phyloP scores from a whole-genome alignment of 371 early-diverging fungal genomes.

The Coemansia sp. region DNA sequence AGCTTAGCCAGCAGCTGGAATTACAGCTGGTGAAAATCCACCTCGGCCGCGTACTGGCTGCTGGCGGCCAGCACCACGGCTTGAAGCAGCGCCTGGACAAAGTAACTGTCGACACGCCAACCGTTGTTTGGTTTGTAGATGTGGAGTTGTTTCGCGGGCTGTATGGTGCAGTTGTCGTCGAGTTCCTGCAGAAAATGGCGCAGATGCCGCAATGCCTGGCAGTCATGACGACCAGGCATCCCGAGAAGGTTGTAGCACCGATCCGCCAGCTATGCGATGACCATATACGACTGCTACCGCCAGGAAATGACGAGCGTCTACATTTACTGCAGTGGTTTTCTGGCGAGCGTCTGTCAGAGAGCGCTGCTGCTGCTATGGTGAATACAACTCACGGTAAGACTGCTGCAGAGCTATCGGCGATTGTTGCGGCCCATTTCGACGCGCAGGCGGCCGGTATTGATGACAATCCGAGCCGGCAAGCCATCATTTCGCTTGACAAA shows the following conservation, averaged over 20 bases:
- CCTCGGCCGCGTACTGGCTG: slow-evolving; percentile 23
- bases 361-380: not conserved
- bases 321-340: slow-evolving; percentile 22
- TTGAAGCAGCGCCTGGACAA: slow-evolving; percentile 11
- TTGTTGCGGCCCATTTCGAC: not conserved
- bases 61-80: slow-evolving; percentile 30
- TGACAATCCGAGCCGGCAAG: not conserved
- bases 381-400: slow-evolving; percentile 16
- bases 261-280: slow-evolving; percentile 23
- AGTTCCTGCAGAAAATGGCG: slow-evolving; percentile 9
- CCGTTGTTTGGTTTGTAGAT: slow-evolving; percentile 35
- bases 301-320: slow-evolving; percentile 15
- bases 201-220: slow-evolving; percentile 7
- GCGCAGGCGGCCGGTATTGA: too few relatives aligned
- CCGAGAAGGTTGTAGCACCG: slow-evolving; percentile 5
- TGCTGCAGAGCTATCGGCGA: slow-evolving; percentile 22
- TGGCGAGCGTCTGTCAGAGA: not conserved
- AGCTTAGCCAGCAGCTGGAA: slow-evolving; percentile 12
- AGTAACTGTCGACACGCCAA: slow-evolving; percentile 1
- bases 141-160: slow-evolving; percentile 32
- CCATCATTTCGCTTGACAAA: not conserved
- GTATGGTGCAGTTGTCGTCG: slow-evolving; percentile 24
- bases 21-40: slow-evolving; percentile 17
- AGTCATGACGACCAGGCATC: slow-evolving; percentile 24
- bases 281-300: slow-evolving; percentile 25